phyloP scores from a whole-genome alignment of 345 rosid species.

The Citrus inodora region DNA sequence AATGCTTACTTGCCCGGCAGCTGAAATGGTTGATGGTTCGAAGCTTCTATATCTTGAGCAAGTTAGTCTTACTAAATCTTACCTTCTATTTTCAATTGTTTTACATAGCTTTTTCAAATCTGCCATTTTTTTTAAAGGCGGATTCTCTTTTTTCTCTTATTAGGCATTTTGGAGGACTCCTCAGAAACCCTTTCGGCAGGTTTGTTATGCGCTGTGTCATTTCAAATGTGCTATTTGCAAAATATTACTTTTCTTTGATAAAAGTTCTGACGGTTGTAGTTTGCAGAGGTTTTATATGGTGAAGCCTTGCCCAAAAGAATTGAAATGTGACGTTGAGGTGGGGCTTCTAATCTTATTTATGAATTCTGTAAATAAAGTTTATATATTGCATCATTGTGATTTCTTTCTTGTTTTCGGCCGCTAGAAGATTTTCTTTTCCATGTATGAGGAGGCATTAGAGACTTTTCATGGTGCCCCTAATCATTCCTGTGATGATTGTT shows the following conservation, averaged over 20 bases:
- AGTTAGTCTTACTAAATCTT: slow-evolving; percentile 29
- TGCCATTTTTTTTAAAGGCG: neutral
- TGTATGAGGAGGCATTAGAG: neutral
- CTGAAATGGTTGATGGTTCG: slow-evolving; percentile 90
- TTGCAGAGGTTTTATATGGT: slow-evolving; percentile 83
- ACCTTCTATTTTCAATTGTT: neutral
- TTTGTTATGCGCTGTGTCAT: slow-evolving; percentile 9
- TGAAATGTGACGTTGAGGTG: slow-evolving; percentile 93
- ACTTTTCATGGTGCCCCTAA: neutral
- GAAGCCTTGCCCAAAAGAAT: slow-evolving; percentile 89
- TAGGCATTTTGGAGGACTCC: slow-evolving; percentile 95
- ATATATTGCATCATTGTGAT: neutral
- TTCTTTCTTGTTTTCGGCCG: neutral
- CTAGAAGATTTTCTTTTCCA: neutral
- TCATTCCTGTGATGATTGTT: neutral
- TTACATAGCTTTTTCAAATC: neutral
- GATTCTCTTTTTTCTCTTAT: neutral
- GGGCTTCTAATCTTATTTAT: slow-evolving; percentile 23
- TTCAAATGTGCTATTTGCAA: neutral
- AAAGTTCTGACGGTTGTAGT: slow-evolving; percentile 14
- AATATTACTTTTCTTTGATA: neutral
- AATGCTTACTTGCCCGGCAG: slow-evolving; percentile 75
- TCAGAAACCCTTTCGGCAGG: slow-evolving; percentile 91
- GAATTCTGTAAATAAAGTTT: neutral
- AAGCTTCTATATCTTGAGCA: slow-evolving; percentile 76